Evolutionary conservation across 805 yeast genomes (phyloP).

Genomic region (Barnettozyma sucrosica): DNA sequence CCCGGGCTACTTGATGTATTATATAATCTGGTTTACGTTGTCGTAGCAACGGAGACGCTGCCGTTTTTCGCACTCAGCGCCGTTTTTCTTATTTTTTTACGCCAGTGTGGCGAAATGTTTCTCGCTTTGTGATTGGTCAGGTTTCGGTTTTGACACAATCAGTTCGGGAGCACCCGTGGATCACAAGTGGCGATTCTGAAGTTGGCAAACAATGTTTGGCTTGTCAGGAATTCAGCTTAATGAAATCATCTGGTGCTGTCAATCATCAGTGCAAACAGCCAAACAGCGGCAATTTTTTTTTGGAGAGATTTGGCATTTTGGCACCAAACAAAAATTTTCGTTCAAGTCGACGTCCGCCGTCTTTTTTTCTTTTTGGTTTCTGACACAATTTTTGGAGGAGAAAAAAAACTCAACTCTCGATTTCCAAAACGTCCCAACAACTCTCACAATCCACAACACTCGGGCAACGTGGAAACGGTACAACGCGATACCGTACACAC

Average conservation of each 20-base stretch:
- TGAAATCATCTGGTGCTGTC: no score
- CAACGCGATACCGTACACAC: background rate
- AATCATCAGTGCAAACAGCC: no score
- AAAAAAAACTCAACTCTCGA: conserved; percentile 1
- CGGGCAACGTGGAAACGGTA: background rate
- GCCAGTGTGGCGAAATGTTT: background rate
- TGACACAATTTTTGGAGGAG: conserved; percentile 13
- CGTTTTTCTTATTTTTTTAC: background rate
- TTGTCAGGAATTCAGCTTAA: no score
- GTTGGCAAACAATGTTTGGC: no score
- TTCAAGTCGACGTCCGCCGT: background rate
- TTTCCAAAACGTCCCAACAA: background rate
- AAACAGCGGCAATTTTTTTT: background rate
- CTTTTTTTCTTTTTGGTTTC: conserved; percentile 10
- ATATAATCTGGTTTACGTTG: no score
- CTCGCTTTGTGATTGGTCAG: background rate
- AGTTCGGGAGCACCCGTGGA: background rate
- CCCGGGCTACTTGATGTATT: background rate
- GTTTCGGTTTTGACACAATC: background rate
- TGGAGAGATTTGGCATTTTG: conserved; percentile 6
- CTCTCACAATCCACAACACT: background rate
- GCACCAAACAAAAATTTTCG: conserved; percentile 8
- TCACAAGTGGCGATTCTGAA: background rate
- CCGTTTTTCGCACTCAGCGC: background rate
- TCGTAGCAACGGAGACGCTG: no score